Base-by-base conservation (phyloP, 2,329 filamentous ascomycete genomes). In the Zymoseptoria passerinii region DNA sequence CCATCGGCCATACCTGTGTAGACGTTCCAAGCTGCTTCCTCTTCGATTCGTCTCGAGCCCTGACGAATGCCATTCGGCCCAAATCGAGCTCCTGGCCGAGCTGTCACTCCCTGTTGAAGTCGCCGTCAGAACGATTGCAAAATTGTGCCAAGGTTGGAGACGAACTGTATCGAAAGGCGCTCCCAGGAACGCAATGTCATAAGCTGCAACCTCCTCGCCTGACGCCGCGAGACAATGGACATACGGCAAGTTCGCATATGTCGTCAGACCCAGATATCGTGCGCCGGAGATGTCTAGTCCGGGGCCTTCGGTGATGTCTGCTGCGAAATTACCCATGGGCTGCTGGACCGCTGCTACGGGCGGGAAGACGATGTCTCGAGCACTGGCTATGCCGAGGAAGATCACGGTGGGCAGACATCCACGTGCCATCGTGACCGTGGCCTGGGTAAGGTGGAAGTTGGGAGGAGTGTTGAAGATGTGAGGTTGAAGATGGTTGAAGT, bases 1-100 rank as follows among this genome's bases (percentile, higher is more conserved):
- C 13, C 13, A 44, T 44, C 35, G 6, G n/a, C 35, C 61, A 61
- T 63, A 72, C 80, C 79, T 5, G 77, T 81, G 58, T 82, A 81
- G 13, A 81, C 72, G 57, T 70, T 76, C 71, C 74, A 82, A 1
- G 68, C 73, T 44, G 67, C 67, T 4, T 70, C 68, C 0, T 77
- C 65, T 10, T 59, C 57, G n/a, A 82, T 80, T 28, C 80, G 72
- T 48, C 75, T 71, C 2, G 55, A 60, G 8, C 60, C 80, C 58
- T 72, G 71, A 50, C 80, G 74, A 58, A 82, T 81, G 4, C 80
- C 80, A 48, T 70, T 70, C 2, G 80, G 80, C 2, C 80, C 80
- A 63, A 77, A 82, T 29, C 80, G 72, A 29, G 80, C 76, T 48
- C 80, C 80, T 3, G 80, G 80, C 49, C 80, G 71, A 35, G 74